These are phyloP conservation scores for Morella rubra DNA, from an alignment of 306 rosid genomes.

Conservation along the genomic window DNA sequence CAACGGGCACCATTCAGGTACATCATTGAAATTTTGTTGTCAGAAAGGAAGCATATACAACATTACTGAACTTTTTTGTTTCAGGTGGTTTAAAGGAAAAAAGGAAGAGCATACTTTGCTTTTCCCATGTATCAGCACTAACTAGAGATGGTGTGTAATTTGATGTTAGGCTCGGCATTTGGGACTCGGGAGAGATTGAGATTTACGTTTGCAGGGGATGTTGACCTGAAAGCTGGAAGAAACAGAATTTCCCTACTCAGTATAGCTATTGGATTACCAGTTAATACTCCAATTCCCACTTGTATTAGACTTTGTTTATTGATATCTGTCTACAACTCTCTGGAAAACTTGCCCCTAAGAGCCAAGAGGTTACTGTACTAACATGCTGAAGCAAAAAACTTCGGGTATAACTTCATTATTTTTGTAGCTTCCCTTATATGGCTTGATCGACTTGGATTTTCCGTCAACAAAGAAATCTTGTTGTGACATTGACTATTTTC, in stretches of 20 bases:
- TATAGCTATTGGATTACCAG: conserved; percentile 47
- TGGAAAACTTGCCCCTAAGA: no score
- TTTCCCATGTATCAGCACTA: neutral
- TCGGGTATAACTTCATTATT: neutral
- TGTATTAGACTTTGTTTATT: neutral
- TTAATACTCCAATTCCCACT: conserved; percentile 27
- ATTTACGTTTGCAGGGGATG: conserved; percentile 50
- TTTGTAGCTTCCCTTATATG: neutral
- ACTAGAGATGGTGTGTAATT: neutral
- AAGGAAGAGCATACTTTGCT: neutral
- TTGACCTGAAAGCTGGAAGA: conserved; percentile 38
- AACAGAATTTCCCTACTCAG: conserved; percentile 48
- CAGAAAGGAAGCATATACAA: neutral
- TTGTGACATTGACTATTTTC: neutral
- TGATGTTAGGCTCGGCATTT: conserved; percentile 57
- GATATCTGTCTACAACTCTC: neutral
- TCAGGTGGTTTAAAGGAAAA: neutral
- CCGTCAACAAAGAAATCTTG: neutral
- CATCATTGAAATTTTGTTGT: conserved; percentile 5
- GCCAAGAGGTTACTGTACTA: neutral
- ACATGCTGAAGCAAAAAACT: neutral
- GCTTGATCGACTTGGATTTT: neutral
- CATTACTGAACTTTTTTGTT: neutral
- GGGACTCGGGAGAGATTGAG: conserved; percentile 56
- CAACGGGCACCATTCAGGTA: conserved; percentile 71